phyloP scores from a whole-genome alignment of 2,329 filamentous ascomycete species.

The Trichophyton simii region DNA sequence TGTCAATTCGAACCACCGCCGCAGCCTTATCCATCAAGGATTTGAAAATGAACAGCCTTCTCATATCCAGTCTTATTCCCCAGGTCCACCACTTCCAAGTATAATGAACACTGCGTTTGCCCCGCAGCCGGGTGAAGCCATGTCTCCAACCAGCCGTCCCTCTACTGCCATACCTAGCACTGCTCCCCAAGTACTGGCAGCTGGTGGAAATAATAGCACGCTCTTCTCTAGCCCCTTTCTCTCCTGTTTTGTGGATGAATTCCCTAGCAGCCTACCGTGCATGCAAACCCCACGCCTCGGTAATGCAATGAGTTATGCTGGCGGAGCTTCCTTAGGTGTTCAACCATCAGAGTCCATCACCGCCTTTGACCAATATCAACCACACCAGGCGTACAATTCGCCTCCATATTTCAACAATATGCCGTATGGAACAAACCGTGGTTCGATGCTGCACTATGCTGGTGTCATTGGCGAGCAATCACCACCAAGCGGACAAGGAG shows the following conservation, averaged over 20 bases:
- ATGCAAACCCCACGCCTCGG: slow-evolving; percentile 2
- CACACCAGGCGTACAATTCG: neutral
- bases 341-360: neutral
- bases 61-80: slow-evolving; percentile 11
- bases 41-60: neutral
- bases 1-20: neutral
- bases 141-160: slow-evolving; percentile 22
- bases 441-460: neutral
- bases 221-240: neutral
- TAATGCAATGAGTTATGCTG: neutral
- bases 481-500: slow-evolving; percentile 38
- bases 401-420: neutral
- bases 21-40: neutral
- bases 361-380: neutral
- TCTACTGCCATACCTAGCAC: slow-evolving; percentile 14
- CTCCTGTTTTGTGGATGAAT: neutral
- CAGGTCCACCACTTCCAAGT: slow-evolving; percentile 21
- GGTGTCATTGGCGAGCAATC: slow-evolving; percentile 30
- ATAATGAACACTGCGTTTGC: slow-evolving; percentile 31
- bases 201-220: neutral
- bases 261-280: neutral
- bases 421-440: neutral
- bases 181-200: neutral
- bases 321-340: neutral
- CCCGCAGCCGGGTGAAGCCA: slow-evolving; percentile 27